phyloP scores from a whole-genome alignment of 805 yeast genomes.

The Tanozyma kutaoensis region DNA sequence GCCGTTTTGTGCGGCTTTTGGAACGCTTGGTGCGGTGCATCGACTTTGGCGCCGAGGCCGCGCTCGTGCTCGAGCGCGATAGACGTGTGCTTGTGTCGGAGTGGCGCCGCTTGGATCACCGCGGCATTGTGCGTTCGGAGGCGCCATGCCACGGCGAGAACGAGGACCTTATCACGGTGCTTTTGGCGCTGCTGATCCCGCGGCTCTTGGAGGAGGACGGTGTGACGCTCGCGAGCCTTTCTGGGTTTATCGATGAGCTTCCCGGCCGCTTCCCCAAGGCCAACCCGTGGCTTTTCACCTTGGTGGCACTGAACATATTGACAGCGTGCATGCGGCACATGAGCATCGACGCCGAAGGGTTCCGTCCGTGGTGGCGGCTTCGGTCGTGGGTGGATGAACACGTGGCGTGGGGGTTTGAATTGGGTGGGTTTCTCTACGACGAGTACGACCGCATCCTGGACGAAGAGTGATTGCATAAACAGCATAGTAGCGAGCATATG shows the following conservation, averaged over 20 bases:
- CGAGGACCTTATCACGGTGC: slow-evolving; percentile 13
- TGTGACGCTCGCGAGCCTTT: slow-evolving; percentile 12
- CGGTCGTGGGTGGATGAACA: slow-evolving; percentile 70
- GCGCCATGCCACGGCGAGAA: slow-evolving; percentile 32
- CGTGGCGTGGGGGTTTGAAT: slow-evolving; percentile 52
- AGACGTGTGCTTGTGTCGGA: slow-evolving; percentile 39
- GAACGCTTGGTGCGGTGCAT: slow-evolving; percentile 41
- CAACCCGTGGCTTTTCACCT: slow-evolving; percentile 41
- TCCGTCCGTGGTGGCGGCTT: slow-evolving; percentile 66
- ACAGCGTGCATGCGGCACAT: slow-evolving; percentile 52
- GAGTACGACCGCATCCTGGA: slow-evolving; percentile 14
- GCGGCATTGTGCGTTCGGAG: slow-evolving; percentile 32
- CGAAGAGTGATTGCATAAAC: too few species aligned
- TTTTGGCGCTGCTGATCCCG: slow-evolving; percentile 22
- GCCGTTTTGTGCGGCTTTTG: slow-evolving; percentile 37
- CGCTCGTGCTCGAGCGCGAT: slow-evolving; percentile 31
- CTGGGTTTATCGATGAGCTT: slow-evolving; percentile 20
- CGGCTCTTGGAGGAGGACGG: slow-evolving; percentile 9
- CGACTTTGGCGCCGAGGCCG: slow-evolving; percentile 38
- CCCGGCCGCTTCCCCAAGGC: slow-evolving; percentile 35
- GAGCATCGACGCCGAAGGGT: slow-evolving; percentile 45
- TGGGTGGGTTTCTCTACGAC: slow-evolving; percentile 36
- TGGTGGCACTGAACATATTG: slow-evolving; percentile 38
- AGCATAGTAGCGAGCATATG: too few species aligned
- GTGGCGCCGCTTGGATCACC: slow-evolving; percentile 42